Evolutionary conservation across 345 rosid species (phyloP), one percentile per base, ranked within the genome.

Genomic region (Camelina hispida): DNA sequence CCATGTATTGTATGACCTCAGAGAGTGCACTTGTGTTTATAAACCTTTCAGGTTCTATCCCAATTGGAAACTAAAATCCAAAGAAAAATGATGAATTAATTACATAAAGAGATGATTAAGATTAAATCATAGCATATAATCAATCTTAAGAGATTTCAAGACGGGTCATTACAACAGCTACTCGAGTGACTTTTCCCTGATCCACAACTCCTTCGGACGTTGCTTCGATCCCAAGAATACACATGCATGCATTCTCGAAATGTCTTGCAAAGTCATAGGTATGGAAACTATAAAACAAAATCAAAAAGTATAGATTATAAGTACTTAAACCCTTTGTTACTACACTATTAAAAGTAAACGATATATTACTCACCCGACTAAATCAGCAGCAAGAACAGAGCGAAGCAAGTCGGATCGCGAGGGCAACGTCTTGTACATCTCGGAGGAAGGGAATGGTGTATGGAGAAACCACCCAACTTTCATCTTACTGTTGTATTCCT

Each of bases 391-490:
- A 76, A 95, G 97, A 83, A 95, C 97, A 6, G 99, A 86, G 61
- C 80, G 93, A 74, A 95, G 82, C 43, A 95, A 83, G 72, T 95
- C 96, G 1, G 99, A 87, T 58, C 99, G 85, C 7, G 99, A 95
- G 53, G 99, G 99, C 81, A 95, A 82, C 8, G 93, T 91, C 83
- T 97, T 86, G 66, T 92, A 93, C 78, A 95, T 92, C 83, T 95
- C 99, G 37, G 99, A 89, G 13, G 99, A 95, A 72, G 99, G 99
- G 69, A 95, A 95, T 16, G 97, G 97, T 34, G 99, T 95, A 62
- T 95, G 99, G 79, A 92, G 99, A 84, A 95, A 95, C 99, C 99
- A 95, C 50, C 99, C 99, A 81, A 95, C 99, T 81, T 95, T 95
- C 96, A 92, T 95, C 14, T 80, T 71, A 69, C 48, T 82, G 78